Percentiles rank a stretch among this genome's conserved stretches.
Conservation (phyloP, 441 rosid species). For the Cnidoscolus chayamansa region DNA sequence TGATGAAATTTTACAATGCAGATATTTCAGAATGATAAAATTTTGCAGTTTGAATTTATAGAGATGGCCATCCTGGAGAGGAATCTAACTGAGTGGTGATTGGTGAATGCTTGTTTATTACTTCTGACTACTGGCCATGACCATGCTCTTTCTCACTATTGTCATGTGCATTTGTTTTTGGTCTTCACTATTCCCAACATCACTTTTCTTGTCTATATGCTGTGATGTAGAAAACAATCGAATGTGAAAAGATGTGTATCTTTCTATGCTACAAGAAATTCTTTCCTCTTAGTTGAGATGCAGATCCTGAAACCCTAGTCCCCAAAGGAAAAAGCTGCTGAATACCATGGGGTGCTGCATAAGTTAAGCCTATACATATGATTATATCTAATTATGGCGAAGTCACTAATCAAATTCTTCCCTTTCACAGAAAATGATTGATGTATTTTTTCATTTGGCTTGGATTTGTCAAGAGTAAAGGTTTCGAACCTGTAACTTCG, state of each 20-base stretch:
- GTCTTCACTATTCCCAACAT: conserved; percentile 23
- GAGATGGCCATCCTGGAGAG: not conserved
- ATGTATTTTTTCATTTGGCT: too few relatives aligned
- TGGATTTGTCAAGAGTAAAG: too few relatives aligned
- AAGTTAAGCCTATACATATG: conserved; percentile 1
- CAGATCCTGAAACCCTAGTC: not conserved
- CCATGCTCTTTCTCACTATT: not conserved
- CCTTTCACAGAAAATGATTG: too few relatives aligned
- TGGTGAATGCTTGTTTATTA: conserved; percentile 15
- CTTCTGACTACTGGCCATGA: not conserved
- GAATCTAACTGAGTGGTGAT: conserved; percentile 7
- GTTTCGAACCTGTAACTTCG: too few relatives aligned
- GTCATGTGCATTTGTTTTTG: conserved; percentile 22
- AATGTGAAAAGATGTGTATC: conserved; percentile 15
- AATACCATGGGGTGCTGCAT: conserved; percentile 9
- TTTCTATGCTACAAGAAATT: conserved; percentile 4
- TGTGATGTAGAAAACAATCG: conserved; percentile 14
- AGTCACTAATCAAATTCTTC: too few relatives aligned
- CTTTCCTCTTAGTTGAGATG: conserved; percentile 4
- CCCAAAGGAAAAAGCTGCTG: not conserved
- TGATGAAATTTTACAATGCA: not conserved
- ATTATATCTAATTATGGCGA: not conserved
- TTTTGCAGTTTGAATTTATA: not conserved
- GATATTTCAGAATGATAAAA: not conserved
- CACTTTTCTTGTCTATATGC: not conserved